These are phyloP conservation scores for Teratosphaeria zuluensis DNA, from an alignment of 2,329 filamentous ascomycete genomes.

Conservation along the genomic window DNA sequence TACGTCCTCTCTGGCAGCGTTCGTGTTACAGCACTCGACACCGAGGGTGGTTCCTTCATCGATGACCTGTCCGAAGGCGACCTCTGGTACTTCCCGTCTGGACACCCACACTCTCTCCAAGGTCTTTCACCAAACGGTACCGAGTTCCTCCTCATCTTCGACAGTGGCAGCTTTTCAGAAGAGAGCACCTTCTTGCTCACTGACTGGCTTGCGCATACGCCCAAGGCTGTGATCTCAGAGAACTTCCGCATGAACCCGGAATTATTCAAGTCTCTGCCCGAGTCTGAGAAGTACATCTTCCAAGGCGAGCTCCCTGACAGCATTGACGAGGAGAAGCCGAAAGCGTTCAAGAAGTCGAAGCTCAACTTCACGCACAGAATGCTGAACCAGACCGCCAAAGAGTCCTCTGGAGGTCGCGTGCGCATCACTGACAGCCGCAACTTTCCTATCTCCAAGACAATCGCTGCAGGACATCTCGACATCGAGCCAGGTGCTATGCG, in stretches of 20 bases:
- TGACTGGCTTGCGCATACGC: conserved; percentile 62
- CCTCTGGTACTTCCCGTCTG: conserved; percentile 72
- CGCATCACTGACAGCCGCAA: conserved; percentile 68
- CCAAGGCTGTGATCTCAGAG: conserved; percentile 60
- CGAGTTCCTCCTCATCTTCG: conserved; percentile 55
- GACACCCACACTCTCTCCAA: conserved; percentile 68
- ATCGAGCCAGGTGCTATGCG: conserved; percentile 63
- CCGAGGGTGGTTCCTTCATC: conserved; percentile 66
- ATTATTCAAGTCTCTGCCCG: conserved; percentile 58
- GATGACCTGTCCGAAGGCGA: conserved; percentile 69
- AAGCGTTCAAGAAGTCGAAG: conserved; percentile 56
- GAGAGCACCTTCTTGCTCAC: conserved; percentile 64
- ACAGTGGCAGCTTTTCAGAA: conserved; percentile 50
- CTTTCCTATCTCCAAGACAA: conserved; percentile 63
- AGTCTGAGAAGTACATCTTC: conserved; percentile 67
- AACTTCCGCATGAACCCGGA: conserved; percentile 67
- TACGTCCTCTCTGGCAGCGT: conserved; percentile 58
- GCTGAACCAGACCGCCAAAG: conserved; percentile 57
- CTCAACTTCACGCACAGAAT: conserved; percentile 62
- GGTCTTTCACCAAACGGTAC: conserved; percentile 57
- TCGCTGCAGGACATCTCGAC: conserved; percentile 61
- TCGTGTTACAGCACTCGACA: conserved; percentile 62
- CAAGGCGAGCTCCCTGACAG: conserved; percentile 52
- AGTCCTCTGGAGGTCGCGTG: conserved; percentile 59
- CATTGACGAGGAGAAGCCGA: conserved; percentile 56